Evolutionary conservation across 768 basidiomycete species (phyloP).

Genomic region (Lactarius deliciosus): DNA sequence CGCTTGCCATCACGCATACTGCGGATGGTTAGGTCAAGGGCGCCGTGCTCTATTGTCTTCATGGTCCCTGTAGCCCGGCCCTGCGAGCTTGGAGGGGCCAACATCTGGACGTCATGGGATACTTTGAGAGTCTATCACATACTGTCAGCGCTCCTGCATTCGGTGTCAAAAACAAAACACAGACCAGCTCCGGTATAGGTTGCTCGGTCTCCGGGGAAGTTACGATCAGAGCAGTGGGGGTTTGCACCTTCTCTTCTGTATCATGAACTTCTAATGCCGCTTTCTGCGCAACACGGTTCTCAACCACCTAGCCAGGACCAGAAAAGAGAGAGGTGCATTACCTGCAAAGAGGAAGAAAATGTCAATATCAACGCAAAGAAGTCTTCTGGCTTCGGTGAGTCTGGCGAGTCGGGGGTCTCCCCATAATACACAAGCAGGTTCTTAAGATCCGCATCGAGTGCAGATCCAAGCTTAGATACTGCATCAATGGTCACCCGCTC

Average conservation of each 20-base stretch:
- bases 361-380: conserved; percentile 76
- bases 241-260: conserved; percentile 35
- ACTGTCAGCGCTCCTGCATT: not conserved
- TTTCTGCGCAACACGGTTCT: conserved; percentile 48
- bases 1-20: conserved; percentile 70
- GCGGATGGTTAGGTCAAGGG: conserved; percentile 81
- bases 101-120: conserved; percentile 31
- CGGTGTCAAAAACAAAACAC: conserved; percentile 5
- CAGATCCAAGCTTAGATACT: conserved; percentile 56
- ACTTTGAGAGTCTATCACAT: conserved; percentile 46
- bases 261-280: conserved; percentile 67
- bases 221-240: conserved; percentile 14
- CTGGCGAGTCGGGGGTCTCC: conserved; percentile 62
- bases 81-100: conserved; percentile 41
- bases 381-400: conserved; percentile 74
- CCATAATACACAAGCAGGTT: conserved; percentile 72
- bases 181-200: conserved; percentile 19
- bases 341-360: conserved; percentile 73
- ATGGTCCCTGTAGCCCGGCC: conserved; percentile 42
- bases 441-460: conserved; percentile 60
- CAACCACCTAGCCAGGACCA: not conserved
- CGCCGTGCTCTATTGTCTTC: conserved; percentile 69
- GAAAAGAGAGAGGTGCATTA: conserved; percentile 33
- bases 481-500: conserved; percentile 59
- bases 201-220: conserved; percentile 22